Conservation (phyloP, 2,329 filamentous ascomycete genomes). For the Colletotrichum ledebouriae region DNA sequence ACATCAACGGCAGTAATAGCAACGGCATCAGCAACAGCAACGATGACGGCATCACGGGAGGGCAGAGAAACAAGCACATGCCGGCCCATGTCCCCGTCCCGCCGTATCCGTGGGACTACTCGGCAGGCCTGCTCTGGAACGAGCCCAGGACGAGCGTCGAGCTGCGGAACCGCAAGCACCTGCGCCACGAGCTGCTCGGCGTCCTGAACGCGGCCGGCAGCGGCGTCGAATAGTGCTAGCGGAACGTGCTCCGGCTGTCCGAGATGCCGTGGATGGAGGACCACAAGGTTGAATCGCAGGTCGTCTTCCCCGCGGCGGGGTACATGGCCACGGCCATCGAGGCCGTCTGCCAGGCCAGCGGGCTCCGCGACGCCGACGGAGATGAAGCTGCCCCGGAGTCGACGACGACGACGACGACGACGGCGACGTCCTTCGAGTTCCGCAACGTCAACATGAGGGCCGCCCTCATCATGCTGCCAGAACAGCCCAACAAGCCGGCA, state of each 20-base stretch:
- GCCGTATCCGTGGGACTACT: constrained; percentile 44
- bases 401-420: background rate
- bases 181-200: constrained; percentile 44
- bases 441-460: background rate
- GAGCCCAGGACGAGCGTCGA: constrained; percentile 15
- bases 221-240: constrained; percentile 36
- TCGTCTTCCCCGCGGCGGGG: constrained; percentile 57
- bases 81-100: constrained; percentile 1
- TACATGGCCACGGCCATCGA: constrained; percentile 51
- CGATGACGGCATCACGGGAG: too few species aligned
- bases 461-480: background rate
- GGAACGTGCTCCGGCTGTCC: constrained; percentile 44
- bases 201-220: constrained; percentile 13
- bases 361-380: background rate
- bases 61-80: background rate
- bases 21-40: too few species aligned
- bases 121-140: constrained; percentile 30
- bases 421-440: too few species aligned
- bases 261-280: constrained; percentile 57
- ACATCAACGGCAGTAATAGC: too few species aligned
- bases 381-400: constrained; percentile 22
- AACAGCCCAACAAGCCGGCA: too few species aligned
- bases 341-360: constrained; percentile 26
- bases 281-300: constrained; percentile 58
- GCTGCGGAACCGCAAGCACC: constrained; percentile 24